These are phyloP conservation scores for Dendrobium officinale DNA, from an alignment of 106 monocot species.

Conservation along the genomic window DNA sequence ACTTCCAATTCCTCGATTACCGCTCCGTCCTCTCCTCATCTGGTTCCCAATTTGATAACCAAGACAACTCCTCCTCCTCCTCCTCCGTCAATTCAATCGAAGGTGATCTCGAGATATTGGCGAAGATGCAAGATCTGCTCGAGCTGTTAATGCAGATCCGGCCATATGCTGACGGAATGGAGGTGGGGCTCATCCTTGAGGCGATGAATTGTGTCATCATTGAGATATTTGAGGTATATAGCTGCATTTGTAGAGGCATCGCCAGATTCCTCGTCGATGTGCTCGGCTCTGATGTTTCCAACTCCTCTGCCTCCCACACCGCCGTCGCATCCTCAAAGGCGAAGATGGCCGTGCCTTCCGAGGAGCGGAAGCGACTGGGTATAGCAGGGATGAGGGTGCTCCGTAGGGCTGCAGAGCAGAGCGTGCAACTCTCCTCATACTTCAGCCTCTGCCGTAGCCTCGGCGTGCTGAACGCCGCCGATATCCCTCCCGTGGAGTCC, in stretches of 20 bases:
- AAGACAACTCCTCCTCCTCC: background rate
- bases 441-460: conserved; percentile 52
- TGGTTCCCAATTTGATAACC: background rate
- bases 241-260: conserved; percentile 59
- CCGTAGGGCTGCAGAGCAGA: conserved; percentile 45
- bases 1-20: conserved; percentile 71
- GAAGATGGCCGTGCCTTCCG: background rate
- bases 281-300: conserved; percentile 8
- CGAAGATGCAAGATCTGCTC: conserved; percentile 39
- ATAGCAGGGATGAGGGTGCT: conserved; percentile 43
- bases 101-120: conserved; percentile 16
- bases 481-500: conserved; percentile 43
- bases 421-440: conserved; percentile 36
- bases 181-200: conserved; percentile 50
- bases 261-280: conserved; percentile 33
- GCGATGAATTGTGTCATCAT: conserved; percentile 71
- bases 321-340: background rate
- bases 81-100: background rate
- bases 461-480: conserved; percentile 56
- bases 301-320: background rate
- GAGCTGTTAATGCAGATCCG: conserved; percentile 66
- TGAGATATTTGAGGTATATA: conserved; percentile 78
- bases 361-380: conserved; percentile 8
- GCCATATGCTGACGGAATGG: conserved; percentile 60
- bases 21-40: conserved; percentile 28